Percentiles rank a stretch among this genome's conserved stretches.
phyloP scores from a whole-genome alignment of 441 rosid genomes.

The Rhodomyrtus psidioides region DNA sequence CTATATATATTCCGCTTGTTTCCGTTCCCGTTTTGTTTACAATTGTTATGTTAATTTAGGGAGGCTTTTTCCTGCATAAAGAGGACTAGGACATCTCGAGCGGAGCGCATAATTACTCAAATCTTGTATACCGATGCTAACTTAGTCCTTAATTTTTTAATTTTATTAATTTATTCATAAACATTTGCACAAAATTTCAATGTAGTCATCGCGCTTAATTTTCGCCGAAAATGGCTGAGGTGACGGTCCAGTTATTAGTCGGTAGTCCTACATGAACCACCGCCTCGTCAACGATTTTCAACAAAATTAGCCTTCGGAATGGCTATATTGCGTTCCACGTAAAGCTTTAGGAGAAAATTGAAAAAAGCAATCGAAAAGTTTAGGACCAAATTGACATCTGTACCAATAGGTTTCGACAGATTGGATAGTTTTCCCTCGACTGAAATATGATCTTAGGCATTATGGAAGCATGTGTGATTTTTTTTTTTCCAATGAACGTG shows the following conservation, averaged over 20 bases:
- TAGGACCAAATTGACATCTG: no score
- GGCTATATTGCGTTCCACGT: background rate
- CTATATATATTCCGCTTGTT: no score
- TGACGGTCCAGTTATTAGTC: background rate
- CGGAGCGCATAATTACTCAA: background rate
- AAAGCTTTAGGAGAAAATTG: background rate
- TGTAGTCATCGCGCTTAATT: background rate
- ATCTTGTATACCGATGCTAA: background rate
- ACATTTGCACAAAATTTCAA: background rate
- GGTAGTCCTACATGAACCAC: background rate
- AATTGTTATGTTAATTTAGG: background rate
- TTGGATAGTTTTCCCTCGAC: background rate
- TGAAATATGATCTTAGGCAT: background rate
- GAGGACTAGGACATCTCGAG: background rate
- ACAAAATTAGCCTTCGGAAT: background rate
- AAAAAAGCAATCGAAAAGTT: rapidly evolving
- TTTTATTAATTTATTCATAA: no score
- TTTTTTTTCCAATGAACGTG: background rate
- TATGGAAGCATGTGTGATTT: background rate
- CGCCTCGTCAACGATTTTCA: background rate
- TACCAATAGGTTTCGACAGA: background rate
- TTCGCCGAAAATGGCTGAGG: background rate
- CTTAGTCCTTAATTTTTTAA: background rate
- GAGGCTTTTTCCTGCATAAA: background rate
- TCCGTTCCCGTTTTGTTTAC: background rate